A percentile compares a stretch with the other conserved stretches of the same genome.
phyloP scores from a whole-genome alignment of 805 yeast genomes.

The Yarrowia sp. region DNA sequence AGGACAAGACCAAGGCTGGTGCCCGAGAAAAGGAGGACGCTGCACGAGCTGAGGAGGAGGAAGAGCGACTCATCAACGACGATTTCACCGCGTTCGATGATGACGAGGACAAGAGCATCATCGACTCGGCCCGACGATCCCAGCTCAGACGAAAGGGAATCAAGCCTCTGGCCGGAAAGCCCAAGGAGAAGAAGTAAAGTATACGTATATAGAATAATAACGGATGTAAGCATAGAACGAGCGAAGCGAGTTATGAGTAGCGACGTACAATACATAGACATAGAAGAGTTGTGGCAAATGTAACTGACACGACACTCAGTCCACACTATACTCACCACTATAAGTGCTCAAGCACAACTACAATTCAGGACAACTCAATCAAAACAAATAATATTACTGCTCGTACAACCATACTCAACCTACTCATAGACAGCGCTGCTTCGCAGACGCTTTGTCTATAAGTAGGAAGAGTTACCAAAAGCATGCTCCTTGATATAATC shows the following conservation, averaged over 20 bases:
- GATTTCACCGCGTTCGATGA: conserved; percentile 84
- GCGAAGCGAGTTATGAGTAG: too few species aligned
- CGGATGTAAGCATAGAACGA: too few species aligned
- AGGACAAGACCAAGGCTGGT: conserved; percentile 81
- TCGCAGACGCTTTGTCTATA: background rate
- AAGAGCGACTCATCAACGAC: conserved; percentile 73
- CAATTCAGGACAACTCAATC: too few species aligned
- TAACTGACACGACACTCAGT: too few species aligned
- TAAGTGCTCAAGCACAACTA: too few species aligned
- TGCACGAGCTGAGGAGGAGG: conserved; percentile 67
- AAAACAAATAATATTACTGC: too few species aligned
- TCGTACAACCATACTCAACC: background rate
- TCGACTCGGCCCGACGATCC: conserved; percentile 52
- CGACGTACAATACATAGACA: too few species aligned
- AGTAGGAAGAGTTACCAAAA: conserved; percentile 54
- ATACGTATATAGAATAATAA: background rate
- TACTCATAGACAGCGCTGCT: too few species aligned
- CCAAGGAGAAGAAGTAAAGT: conserved; percentile 3
- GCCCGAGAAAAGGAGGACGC: conserved; percentile 79
- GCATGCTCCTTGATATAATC: conserved; percentile 87
- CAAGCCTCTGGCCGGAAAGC: conserved; percentile 31
- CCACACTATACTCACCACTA: too few species aligned
- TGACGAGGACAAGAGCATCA: conserved; percentile 69
- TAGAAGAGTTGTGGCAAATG: too few species aligned
- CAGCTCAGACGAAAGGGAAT: conserved; percentile 39